Evolutionary conservation across 83 land plant genomes (phyloP).

Genomic region (Picea engelmannii): DNA sequence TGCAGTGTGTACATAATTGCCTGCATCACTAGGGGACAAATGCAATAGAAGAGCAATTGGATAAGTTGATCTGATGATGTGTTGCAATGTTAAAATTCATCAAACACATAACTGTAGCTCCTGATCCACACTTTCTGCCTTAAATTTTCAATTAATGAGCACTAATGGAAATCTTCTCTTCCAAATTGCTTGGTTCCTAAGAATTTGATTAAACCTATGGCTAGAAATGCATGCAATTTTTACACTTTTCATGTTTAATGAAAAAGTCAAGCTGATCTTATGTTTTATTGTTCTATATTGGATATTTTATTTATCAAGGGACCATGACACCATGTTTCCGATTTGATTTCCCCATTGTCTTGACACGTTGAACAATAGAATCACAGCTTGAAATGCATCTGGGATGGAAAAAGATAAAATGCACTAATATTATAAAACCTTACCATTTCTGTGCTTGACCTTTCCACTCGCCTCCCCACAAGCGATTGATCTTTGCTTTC

Average conservation of each 20-base stretch:
- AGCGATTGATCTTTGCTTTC: constrained; percentile 58
- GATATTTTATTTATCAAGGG: constrained; percentile 2
- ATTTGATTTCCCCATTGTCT: neutral
- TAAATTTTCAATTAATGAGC: no score
- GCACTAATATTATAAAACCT: constrained; percentile 12
- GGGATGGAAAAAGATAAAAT: neutral
- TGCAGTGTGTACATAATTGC: no score
- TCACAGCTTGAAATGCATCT: neutral
- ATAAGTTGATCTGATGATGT: no score
- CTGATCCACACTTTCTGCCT: no score
- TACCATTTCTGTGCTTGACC: constrained; percentile 99
- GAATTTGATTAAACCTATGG: no score
- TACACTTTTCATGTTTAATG: neutral
- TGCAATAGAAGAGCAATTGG: no score
- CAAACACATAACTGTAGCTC: no score
- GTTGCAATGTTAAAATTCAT: no score
- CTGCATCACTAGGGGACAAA: no score
- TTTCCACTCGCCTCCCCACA: constrained; percentile 90
- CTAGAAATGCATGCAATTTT: neutral
- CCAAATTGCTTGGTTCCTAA: no score
- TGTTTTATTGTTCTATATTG: neutral
- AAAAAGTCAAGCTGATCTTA: neutral
- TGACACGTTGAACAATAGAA: no score
- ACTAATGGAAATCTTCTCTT: no score
- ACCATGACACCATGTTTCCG: neutral